Evolutionary conservation across 208 protist species (phyloP).

Genomic region (Entamoeba dispar): DNA sequence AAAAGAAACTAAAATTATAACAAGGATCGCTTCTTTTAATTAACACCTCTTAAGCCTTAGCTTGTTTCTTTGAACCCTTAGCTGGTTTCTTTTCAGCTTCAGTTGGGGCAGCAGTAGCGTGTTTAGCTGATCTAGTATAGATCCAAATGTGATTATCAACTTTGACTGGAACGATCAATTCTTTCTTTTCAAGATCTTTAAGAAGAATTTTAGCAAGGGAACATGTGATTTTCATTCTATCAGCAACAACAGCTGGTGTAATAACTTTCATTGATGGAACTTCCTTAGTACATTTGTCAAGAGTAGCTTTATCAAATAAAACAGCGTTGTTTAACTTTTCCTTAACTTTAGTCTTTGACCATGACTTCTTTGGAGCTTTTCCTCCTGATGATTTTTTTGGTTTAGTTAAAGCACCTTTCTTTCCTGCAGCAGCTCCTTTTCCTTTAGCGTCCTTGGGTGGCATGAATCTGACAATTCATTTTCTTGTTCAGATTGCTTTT

Average conservation of each 20-base stretch:
- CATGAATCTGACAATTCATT: background rate
- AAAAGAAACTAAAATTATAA: no score
- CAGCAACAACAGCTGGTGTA: constrained; percentile 21
- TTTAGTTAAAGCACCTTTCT: background rate
- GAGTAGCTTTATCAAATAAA: constrained; percentile 23
- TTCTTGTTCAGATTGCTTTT: no score
- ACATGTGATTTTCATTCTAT: constrained; percentile 19
- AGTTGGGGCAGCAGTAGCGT: background rate
- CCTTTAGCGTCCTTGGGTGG: background rate
- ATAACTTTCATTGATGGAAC: constrained; percentile 22
- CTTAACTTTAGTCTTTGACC: constrained; percentile 24
- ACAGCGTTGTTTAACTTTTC: constrained; percentile 26
- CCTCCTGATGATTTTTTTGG: background rate
- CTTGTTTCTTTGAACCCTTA: background rate
- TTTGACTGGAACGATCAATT: constrained; percentile 11
- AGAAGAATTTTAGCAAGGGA: constrained; percentile 18
- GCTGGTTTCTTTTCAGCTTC: background rate
- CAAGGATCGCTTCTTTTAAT: no score
- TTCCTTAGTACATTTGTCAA: constrained; percentile 26
- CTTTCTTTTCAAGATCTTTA: constrained; percentile 13
- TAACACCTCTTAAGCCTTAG: no score
- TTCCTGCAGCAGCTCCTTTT: background rate
- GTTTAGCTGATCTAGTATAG: constrained; percentile 9
- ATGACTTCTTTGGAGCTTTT: background rate
- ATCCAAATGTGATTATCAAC: constrained; percentile 12